Base-by-base conservation (phyloP, 2,329 filamentous ascomycete genomes). In the Didymella pinodella region DNA sequence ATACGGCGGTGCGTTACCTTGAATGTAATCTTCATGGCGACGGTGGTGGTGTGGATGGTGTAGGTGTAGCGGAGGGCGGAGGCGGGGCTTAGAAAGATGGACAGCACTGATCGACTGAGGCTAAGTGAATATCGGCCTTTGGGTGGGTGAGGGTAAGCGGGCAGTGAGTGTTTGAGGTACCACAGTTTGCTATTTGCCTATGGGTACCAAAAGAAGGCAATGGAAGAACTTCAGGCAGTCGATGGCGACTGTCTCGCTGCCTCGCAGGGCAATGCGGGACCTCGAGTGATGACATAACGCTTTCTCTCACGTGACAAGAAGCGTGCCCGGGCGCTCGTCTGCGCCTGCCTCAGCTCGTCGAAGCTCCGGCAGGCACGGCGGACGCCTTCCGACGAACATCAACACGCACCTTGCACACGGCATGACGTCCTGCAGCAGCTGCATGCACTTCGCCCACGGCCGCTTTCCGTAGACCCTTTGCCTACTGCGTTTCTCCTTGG, bases 11-110 rank as follows among this genome's bases (percentile, higher is more conserved):
- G 66, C 71, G 54, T 22, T 70, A 88, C 87, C 82, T 89, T 90
- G 83, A 91, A 90, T 60, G 86, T 88, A 80, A 89, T 85, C 84
- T 88, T 88, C 86, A 89, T 89, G 63, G 72, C 75, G 72, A 69
- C 72, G 70, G 65, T 62, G 57, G 61, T 20, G 38, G 44, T 61
- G 51, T 58, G 45, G 52, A 48, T 47, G 46, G 28, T 38, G 44
- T 25, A 40, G 56, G 55, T 49, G 46, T 58, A 36, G 56, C 57
- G 60, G 66, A 52, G 58, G 51, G 63, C 64, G 60, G 65, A 64
- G 59, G 64, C 61, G 66, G 66, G 71, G 69, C 67, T 70, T 65
- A 61, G 64, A 45, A 57, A 59, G 57, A 63, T 52, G 57, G 57
- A 61, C 46, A 58, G 59, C 46, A 49, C 31, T 28, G 29, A 29